Base-by-base conservation (phyloP, 495 filamentous ascomycete genomes). In the Astrocystis sublimbata region DNA sequence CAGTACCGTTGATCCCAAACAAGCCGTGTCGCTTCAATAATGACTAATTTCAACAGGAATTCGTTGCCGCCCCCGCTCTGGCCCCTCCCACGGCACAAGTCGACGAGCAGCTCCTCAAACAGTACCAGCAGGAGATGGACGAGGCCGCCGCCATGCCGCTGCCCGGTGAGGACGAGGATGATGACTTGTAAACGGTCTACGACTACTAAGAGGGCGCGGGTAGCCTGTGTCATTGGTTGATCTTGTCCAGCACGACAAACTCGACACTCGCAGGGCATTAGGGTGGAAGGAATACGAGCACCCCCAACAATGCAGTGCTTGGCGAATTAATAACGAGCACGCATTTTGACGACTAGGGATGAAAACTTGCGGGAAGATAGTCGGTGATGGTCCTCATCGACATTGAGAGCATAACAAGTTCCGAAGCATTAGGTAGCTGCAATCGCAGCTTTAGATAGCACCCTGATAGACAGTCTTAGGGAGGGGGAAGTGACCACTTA, bases 31-130 rank as follows among this genome's bases (percentile, higher is more conserved):
- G 63, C 67, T 42, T 28, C 4, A 5, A 6, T 30, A 6, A 21
- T 45, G 31, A 43, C 51, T 38, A 62, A 61, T 41, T 5, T 33
- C 6, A 61, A 6, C 69, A 97, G 92, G 96, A 99, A 79, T 98
- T 99, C 76, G 94, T 97, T 65, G 96, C 96, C 62, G 92, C 90
- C 53, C 89, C 91, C 50, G 96, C 96, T 65, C 88, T 99, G 61
- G 93, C 92, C 66, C 96, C 96, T 60, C 92, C 96, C 36, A 92
- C 93, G 75, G 92, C 92, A 63, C 78, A 84, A 65, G 91, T 99
- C 78, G 91, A 98, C 79, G 81, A 88, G 72, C 82, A 81, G 21
- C 88, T 96, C 62, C 84, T 98, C 68, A 78, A 84, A 61, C 80
- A 90, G 79, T 96, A 96, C 85, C 78, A 88, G 75, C 78, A 86